Evolutionary conservation across 2,329 filamentous ascomycete genomes (phyloP), one percentile per base, ranked within the genome.

Genomic region (Aspergillus sp.): DNA sequence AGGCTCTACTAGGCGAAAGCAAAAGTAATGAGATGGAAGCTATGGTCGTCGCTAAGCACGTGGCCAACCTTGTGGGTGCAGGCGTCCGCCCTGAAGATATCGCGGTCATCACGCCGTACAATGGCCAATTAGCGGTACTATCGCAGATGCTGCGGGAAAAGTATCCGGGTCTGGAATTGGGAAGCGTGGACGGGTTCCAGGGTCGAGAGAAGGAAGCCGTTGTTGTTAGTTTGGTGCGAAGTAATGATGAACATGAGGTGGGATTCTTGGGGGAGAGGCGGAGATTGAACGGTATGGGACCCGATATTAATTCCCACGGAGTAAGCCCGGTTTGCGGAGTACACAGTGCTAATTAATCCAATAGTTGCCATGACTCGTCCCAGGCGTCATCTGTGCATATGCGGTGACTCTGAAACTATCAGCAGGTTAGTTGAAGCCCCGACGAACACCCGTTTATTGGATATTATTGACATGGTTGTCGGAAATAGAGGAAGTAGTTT

Each of bases 151-250:
- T 98, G 44, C 93, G 91, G 63, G 87, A 93, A 51, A 74, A 76
- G 35, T 95, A 86, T 59, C 86, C 86, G 0, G 89, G 86, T 10
- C 82, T 98, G 44, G 93, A 98, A 67, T 76, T 98, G n/a, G 93
- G 93, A 30, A 95, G 89, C 60, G 88, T 98, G 2, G 93, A 98
- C 67, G 93, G 91, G 2, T 98, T 98, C 65, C 93, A 98, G 68
- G 93, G 93, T 30, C 82, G 93, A 15, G 93, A 98, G 69, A 98
- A 98, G 69, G 93, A 98, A 68, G 93, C 88, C 2, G 85, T 98
- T 13, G 80, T 98, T 35, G 84, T 98, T 45, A 95, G 86, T 67
- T 78, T 97, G n/a, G 93, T 98, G 48, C 80, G 93, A 56, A 96
- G 90, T 69, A 98, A 98, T 64, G 57, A 82, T 5, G 81, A 90